phyloP scores from a whole-genome alignment of 345 rosid genomes.

The Aquilaria malaccensis region DNA sequence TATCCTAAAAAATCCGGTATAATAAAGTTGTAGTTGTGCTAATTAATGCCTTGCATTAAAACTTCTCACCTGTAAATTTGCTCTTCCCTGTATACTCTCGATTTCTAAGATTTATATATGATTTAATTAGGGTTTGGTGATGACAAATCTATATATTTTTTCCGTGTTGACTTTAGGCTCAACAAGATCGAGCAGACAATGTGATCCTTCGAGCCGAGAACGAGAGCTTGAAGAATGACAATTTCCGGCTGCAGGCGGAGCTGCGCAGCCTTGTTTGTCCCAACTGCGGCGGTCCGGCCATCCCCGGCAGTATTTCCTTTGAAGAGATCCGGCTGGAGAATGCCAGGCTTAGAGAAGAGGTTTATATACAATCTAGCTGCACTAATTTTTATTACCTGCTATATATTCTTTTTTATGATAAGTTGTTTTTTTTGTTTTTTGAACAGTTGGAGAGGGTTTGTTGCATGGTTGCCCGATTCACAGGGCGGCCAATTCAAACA shows the following conservation, averaged over 20 bases:
- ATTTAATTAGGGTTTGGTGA: slow-evolving; percentile 9
- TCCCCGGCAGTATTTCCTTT: slow-evolving; percentile 59
- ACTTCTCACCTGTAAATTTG: slow-evolving; percentile 32
- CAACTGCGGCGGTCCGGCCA: slow-evolving; percentile 65
- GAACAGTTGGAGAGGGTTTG: slow-evolving; percentile 70
- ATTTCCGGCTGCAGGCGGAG: slow-evolving; percentile 70
- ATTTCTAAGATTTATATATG: slow-evolving; percentile 18
- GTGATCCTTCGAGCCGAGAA: slow-evolving; percentile 73
- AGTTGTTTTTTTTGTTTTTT: background rate
- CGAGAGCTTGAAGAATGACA: slow-evolving; percentile 62
- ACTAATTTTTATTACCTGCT: background rate
- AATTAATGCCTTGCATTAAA: slow-evolving; percentile 14
- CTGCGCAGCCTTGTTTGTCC: slow-evolving; percentile 63
- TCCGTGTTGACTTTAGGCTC: slow-evolving; percentile 42
- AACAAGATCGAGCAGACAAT: slow-evolving; percentile 83
- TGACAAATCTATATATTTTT: background rate
- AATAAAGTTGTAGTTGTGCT: background rate
- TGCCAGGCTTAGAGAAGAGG: slow-evolving; percentile 88
- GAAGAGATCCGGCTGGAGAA: slow-evolving; percentile 81
- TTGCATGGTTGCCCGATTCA: slow-evolving; percentile 46
- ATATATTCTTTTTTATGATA: background rate
- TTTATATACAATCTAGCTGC: slow-evolving; percentile 6
- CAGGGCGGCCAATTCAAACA: slow-evolving; percentile 43
- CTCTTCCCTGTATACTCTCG: slow-evolving; percentile 16
- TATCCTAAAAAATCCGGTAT: background rate